phyloP scores from a whole-genome alignment of 1,284 basidiomycete genomes.

The Malassezia pachydermatis region DNA sequence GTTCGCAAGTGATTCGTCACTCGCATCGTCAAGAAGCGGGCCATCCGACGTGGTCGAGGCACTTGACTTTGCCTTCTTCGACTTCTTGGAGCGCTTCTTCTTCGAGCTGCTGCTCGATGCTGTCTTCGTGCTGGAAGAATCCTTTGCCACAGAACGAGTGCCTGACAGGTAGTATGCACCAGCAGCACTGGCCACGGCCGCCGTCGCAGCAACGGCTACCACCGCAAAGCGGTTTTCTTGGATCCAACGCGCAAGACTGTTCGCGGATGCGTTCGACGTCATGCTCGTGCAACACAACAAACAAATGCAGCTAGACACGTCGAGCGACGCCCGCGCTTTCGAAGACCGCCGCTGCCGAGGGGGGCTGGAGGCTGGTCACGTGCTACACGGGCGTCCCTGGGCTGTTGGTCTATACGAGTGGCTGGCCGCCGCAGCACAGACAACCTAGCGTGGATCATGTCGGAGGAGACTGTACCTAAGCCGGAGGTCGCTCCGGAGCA shows the following conservation, averaged over 20 bases:
- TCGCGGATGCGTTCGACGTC: slow-evolving; percentile 29
- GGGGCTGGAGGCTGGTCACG: too few relatives aligned
- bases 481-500: slow-evolving; percentile 39
- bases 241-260: slow-evolving; percentile 35
- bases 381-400: too few relatives aligned
- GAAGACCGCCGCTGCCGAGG: too few relatives aligned
- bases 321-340: too few relatives aligned
- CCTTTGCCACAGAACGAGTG: slow-evolving; percentile 15
- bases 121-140: slow-evolving; percentile 3
- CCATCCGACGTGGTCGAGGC: slow-evolving; percentile 24
- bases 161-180: slow-evolving; percentile 32
- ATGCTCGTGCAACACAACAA: slow-evolving; percentile 1
- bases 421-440: too few relatives aligned
- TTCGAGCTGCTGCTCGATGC: slow-evolving; percentile 23
- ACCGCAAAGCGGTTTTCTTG: slow-evolving; percentile 41
- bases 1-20: slow-evolving; percentile 33
- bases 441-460: slow-evolving; percentile 30
- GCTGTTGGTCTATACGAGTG: too few relatives aligned
- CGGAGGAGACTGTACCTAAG: slow-evolving; percentile 37
- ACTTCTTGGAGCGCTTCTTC: slow-evolving; percentile 41
- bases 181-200: slow-evolving; percentile 26
- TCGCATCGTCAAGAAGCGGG: slow-evolving; percentile 41
- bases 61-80: slow-evolving; percentile 20
- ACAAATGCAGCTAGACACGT: too few relatives aligned
- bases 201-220: slow-evolving; percentile 34